These are phyloP conservation scores for Tilletia caries DNA, from an alignment of 1,284 basidiomycete species.

Conservation along the genomic window DNA sequence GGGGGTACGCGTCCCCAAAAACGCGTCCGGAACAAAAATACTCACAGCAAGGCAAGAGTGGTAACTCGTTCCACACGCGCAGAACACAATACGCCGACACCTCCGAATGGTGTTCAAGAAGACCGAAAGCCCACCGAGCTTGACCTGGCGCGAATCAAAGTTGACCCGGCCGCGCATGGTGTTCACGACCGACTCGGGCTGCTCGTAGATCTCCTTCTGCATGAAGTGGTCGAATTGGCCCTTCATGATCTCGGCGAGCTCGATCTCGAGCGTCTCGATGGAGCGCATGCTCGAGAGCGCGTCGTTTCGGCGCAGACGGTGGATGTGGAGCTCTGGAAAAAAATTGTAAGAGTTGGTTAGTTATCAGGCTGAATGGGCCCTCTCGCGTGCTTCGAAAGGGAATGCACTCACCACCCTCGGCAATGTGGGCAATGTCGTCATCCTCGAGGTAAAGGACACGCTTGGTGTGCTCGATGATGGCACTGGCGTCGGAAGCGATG, in stretches of 20 bases:
- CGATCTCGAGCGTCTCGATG: slow-evolving; percentile 98
- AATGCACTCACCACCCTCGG: slow-evolving; percentile 64
- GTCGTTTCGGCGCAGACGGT: slow-evolving; percentile 86
- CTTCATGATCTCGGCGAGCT: slow-evolving; percentile 99
- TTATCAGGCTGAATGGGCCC: slow-evolving; percentile 3
- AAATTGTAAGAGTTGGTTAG: slow-evolving; percentile 1
- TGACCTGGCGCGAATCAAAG: slow-evolving; percentile 89
- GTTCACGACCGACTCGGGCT: slow-evolving; percentile 99
- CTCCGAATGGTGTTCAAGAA: slow-evolving; percentile 95
- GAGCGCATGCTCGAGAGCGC: slow-evolving; percentile 77
- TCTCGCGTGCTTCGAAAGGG: slow-evolving; percentile 11
- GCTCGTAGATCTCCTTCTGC: slow-evolving; percentile 99
- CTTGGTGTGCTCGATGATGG: slow-evolving; percentile 98
- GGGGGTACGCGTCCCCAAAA: no score
- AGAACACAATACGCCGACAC: slow-evolving; percentile 90
- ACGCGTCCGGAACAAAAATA: background rate
- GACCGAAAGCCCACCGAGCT: slow-evolving; percentile 88
- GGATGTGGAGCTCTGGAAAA: slow-evolving; percentile 81
- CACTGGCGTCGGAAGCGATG: slow-evolving; percentile 93
- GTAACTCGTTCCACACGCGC: slow-evolving; percentile 95
- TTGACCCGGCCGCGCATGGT: slow-evolving; percentile 99
- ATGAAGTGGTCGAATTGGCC: slow-evolving; percentile 99
- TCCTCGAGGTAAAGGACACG: slow-evolving; percentile 98
- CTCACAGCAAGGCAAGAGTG: slow-evolving; percentile 84
- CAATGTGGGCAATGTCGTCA: slow-evolving; percentile 96